Percentiles rank a stretch among this genome's conserved stretches.
These are phyloP conservation scores for Polyplosphaeria fusca DNA, from an alignment of 495 filamentous ascomycete genomes.

Conservation along the genomic window DNA sequence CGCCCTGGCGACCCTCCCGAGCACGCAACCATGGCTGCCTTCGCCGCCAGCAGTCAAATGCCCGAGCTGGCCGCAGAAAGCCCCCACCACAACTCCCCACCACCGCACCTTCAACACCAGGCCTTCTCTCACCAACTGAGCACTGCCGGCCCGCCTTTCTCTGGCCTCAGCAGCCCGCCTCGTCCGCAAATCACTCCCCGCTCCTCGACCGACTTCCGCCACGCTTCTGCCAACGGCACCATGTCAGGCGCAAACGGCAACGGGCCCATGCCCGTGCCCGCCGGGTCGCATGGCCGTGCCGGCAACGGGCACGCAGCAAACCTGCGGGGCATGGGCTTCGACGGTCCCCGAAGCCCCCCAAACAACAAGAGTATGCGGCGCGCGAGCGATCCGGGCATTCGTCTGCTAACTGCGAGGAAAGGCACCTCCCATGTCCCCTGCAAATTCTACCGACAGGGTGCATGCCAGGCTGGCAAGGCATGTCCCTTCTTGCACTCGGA, in stretches of 20 bases:
- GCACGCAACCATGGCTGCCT: constrained; percentile 11
- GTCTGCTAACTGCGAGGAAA: constrained; percentile 41
- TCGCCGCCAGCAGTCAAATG: constrained; percentile 9
- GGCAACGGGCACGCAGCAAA: constrained; percentile 29
- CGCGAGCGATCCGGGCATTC: neutral
- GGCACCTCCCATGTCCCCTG: constrained; percentile 97
- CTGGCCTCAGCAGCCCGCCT: constrained; percentile 18
- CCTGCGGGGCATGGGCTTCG: constrained; percentile 47
- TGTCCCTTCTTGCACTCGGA: constrained; percentile 95
- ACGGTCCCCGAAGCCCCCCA: constrained; percentile 75
- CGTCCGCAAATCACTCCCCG: constrained; percentile 25
- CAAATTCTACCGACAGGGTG: constrained; percentile 97
- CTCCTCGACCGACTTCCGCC: constrained; percentile 29
- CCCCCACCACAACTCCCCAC: constrained; percentile 22
- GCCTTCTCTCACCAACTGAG: constrained; percentile 9
- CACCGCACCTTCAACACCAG: constrained; percentile 7
- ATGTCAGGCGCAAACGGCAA: constrained; percentile 40
- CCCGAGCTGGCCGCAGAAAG: constrained; percentile 13
- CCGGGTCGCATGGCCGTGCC: constrained; percentile 30
- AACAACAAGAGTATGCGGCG: constrained; percentile 67
- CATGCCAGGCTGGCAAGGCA: constrained; percentile 91
- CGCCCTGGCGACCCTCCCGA: neutral
- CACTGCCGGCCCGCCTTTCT: constrained; percentile 2
- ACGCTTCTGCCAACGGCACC: constrained; percentile 14
- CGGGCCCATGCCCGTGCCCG: constrained; percentile 36